Evolutionary conservation across 352 stramenopile species (phyloP).

Genomic region (Pythium dissimile): DNA sequence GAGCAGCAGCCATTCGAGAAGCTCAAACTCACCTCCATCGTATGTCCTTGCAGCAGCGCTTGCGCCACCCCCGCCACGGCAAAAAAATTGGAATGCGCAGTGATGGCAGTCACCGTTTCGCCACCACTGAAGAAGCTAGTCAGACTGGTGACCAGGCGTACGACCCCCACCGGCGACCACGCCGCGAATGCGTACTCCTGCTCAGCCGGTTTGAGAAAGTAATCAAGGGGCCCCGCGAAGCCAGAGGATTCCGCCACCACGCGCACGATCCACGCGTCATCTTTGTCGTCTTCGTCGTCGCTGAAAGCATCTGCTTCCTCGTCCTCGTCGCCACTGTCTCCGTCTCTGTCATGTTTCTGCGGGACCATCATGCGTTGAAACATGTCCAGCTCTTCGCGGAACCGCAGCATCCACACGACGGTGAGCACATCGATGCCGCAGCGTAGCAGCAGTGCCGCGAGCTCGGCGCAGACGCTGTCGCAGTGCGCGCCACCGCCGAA

Average conservation of each 20-base stretch:
- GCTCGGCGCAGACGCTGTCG: neutral
- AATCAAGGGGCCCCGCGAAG: slow-evolving; percentile 31
- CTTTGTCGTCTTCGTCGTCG: neutral
- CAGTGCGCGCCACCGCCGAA: neutral
- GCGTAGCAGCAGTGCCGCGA: slow-evolving; percentile 28
- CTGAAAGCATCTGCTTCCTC: slow-evolving; percentile 25
- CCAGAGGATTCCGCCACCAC: slow-evolving; percentile 26
- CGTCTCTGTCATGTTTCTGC: no score
- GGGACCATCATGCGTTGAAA: slow-evolving; percentile 35
- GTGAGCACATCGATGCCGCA: slow-evolving; percentile 34
- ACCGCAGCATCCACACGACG: slow-evolving; percentile 47
- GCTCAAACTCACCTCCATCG: slow-evolving; percentile 5
- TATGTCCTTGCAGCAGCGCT: slow-evolving; percentile 11
- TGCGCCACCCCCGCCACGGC: slow-evolving; percentile 19
- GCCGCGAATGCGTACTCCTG: slow-evolving; percentile 59
- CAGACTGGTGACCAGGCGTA: slow-evolving; percentile 30
- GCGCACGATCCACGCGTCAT: slow-evolving; percentile 29
- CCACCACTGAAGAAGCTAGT: no score
- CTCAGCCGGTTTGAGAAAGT: slow-evolving; percentile 43
- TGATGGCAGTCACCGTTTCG: no score
- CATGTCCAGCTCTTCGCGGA: slow-evolving; percentile 48
- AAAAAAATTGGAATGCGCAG: slow-evolving; percentile 46
- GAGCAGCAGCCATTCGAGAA: no score
- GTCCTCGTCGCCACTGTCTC: slow-evolving; percentile 6
- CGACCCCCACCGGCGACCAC: slow-evolving; percentile 53